These are phyloP conservation scores for Phaseolus coccineus DNA, from an alignment of 331 rosid genomes.

Conservation along the genomic window DNA sequence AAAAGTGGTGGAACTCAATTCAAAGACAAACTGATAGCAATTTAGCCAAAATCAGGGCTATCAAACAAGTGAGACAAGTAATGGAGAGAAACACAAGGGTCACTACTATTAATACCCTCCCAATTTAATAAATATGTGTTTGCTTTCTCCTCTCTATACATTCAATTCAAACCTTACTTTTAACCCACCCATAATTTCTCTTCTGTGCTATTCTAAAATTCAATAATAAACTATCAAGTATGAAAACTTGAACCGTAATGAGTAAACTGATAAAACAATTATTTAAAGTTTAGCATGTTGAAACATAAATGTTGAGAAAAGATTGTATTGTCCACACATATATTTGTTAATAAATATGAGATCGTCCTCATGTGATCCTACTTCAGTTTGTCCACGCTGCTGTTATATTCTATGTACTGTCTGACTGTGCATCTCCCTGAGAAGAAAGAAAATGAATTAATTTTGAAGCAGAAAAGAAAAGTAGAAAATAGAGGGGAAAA, in stretches of 20 bases:
- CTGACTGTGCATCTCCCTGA: constrained; percentile 38
- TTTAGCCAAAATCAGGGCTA: constrained; percentile 35
- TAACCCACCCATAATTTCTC: background rate
- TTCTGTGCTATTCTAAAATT: background rate
- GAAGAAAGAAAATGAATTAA: constrained; percentile 25
- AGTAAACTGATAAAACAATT: too few species aligned
- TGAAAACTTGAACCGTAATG: too few species aligned
- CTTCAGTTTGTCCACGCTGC: constrained; percentile 37
- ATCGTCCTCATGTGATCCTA: constrained; percentile 48
- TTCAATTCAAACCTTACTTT: constrained; percentile 28
- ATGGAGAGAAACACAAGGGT: background rate
- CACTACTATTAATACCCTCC: constrained; percentile 26
- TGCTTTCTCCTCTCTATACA: constrained; percentile 10
- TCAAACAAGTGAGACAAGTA: constrained; percentile 27
- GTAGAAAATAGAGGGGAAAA: background rate
- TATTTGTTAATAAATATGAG: background rate
- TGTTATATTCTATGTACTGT: constrained; percentile 26
- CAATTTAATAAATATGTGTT: constrained; percentile 17
- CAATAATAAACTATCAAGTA: too few species aligned
- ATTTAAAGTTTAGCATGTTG: too few species aligned
- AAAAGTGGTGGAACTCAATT: constrained; percentile 49
- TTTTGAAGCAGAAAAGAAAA: background rate
- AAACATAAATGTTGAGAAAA: background rate
- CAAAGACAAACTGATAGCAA: constrained; percentile 44
- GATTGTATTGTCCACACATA: background rate